Evolutionary conservation across 1,139 yeast species (phyloP).

Genomic region (Candida freyschussii): DNA sequence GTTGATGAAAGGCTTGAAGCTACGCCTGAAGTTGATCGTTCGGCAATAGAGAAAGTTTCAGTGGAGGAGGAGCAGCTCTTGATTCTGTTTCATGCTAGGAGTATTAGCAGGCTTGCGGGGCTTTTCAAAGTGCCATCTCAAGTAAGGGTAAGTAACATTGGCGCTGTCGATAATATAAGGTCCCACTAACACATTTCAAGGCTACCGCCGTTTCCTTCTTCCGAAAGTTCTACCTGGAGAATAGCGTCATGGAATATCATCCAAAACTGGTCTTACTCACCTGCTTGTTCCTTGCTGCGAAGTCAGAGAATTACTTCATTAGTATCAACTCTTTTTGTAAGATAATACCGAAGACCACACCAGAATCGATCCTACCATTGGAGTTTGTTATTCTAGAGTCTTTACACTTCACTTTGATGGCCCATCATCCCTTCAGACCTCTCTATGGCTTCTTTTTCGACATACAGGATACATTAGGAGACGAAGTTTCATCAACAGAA

Average conservation of each 20-base stretch:
- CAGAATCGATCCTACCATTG: slow-evolving; percentile 63
- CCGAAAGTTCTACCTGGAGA: slow-evolving; percentile 65
- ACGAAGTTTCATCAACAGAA: slow-evolving; percentile 30
- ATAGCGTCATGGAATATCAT: slow-evolving; percentile 59
- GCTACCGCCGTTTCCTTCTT: slow-evolving; percentile 87
- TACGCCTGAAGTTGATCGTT: slow-evolving; percentile 31
- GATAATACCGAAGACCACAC: slow-evolving; percentile 59
- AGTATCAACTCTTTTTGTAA: slow-evolving; percentile 78
- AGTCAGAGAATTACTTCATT: slow-evolving; percentile 85
- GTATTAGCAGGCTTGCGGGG: slow-evolving; percentile 56
- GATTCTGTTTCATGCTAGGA: slow-evolving; percentile 66
- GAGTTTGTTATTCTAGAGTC: slow-evolving; percentile 76
- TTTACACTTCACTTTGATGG: slow-evolving; percentile 71
- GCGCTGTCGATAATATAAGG: too few relatives aligned
- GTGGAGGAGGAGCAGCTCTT: slow-evolving; percentile 67
- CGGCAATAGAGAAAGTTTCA: slow-evolving; percentile 46
- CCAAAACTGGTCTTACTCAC: slow-evolving; percentile 83
- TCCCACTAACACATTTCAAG: slow-evolving; percentile 22
- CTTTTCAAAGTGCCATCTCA: slow-evolving; percentile 59
- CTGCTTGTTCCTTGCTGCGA: slow-evolving; percentile 86
- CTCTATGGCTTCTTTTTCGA: slow-evolving; percentile 91
- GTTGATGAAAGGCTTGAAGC: slow-evolving; percentile 37
- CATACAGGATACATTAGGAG: slow-evolving; percentile 58
- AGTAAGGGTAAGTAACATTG: slow-evolving; percentile 37
- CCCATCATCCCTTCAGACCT: slow-evolving; percentile 85